Evolutionary conservation across 495 filamentous ascomycete species (phyloP).

Genomic region (Darksidea phi): DNA sequence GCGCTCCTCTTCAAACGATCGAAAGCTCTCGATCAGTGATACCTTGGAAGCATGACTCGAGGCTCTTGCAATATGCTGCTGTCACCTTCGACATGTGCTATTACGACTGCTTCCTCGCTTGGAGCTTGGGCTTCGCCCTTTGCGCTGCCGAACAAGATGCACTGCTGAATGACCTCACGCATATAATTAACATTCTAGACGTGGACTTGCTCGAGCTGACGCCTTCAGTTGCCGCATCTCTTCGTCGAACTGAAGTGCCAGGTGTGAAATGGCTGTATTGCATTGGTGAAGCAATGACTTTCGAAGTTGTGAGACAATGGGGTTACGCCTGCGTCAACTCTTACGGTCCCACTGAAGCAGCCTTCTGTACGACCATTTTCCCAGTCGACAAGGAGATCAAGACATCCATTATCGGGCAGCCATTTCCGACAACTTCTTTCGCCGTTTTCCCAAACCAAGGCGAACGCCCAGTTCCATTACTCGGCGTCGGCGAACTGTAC

Average conservation of each 20-base stretch:
- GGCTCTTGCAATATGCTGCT: slow-evolving; percentile 46
- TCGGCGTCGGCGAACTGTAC: slow-evolving; percentile 38
- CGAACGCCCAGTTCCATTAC: slow-evolving; percentile 21
- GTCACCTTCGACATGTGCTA: slow-evolving; percentile 51
- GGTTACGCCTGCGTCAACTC: slow-evolving; percentile 35
- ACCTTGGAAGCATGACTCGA: slow-evolving; percentile 41
- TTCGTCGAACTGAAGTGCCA: slow-evolving; percentile 37
- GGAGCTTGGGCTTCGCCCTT: slow-evolving; percentile 46
- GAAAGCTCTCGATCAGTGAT: slow-evolving; percentile 38
- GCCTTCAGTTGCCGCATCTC: slow-evolving; percentile 45
- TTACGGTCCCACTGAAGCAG: slow-evolving; percentile 38
- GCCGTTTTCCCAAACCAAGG: slow-evolving; percentile 24
- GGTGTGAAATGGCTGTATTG: slow-evolving; percentile 45
- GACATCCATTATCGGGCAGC: slow-evolving; percentile 32
- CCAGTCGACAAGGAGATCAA: slow-evolving; percentile 17
- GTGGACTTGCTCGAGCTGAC: slow-evolving; percentile 44
- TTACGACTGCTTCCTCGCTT: slow-evolving; percentile 50
- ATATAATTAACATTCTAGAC: slow-evolving; percentile 37
- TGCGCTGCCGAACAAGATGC: slow-evolving; percentile 41
- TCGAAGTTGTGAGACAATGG: slow-evolving; percentile 32
- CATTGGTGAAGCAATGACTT: slow-evolving; percentile 40
- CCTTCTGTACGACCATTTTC: slow-evolving; percentile 36
- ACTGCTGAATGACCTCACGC: slow-evolving; percentile 41
- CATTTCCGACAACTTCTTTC: slow-evolving; percentile 35
- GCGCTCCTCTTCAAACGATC: slow-evolving; percentile 44